Base-by-base conservation (phyloP, 1,139 yeast species). In the Pichia sp. region DNA sequence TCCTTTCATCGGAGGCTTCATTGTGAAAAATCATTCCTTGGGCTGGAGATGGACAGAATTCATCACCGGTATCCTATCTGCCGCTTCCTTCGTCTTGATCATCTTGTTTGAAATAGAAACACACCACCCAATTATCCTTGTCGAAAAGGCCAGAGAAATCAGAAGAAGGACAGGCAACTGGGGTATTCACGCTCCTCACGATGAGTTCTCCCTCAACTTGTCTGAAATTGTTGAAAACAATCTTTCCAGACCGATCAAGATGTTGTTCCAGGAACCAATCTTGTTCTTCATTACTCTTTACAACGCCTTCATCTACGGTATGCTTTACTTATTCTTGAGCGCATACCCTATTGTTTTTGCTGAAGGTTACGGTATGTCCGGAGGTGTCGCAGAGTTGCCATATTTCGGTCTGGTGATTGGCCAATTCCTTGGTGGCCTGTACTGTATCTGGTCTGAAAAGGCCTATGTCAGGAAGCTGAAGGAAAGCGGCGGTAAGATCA, bases 111-210 rank as follows among this genome's bases (percentile, higher is more conserved):
- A 78, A 47, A 83, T 79, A 59, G 90, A 88, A 63, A 84, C 87
- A 43, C 86, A 81, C 60, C 81, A 78, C 59, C 84, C 84, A 45
- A 73, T 76, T 7, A 74, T 87, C 53, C 70, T 87, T 58, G 82
- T 78, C 31, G 61, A 71, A n/a, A 85, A 84, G 69, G 93, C 93
- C 3, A 79, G 76, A 61, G 69, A 67, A 46, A 76, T 86, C 64
- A 81, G 89, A 67, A 75, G 81, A 65, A 67, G 75, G 55, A 79
- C 84, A 8, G 81, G 82, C 36, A 82, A 79, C 67, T 87, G 96
- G 96, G 90, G 90, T 43, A 85, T 89, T 53, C 83, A 81, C 65
- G 95, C 96, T 29, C 85, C 95, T 5, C 93, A 86, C 65, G 96
- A 89, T 67, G 87, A 84, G 62, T 78, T 84, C 54, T 30, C 54